phyloP scores from a whole-genome alignment of 2,329 filamentous ascomycete genomes.

The Alternaria gaisen region DNA sequence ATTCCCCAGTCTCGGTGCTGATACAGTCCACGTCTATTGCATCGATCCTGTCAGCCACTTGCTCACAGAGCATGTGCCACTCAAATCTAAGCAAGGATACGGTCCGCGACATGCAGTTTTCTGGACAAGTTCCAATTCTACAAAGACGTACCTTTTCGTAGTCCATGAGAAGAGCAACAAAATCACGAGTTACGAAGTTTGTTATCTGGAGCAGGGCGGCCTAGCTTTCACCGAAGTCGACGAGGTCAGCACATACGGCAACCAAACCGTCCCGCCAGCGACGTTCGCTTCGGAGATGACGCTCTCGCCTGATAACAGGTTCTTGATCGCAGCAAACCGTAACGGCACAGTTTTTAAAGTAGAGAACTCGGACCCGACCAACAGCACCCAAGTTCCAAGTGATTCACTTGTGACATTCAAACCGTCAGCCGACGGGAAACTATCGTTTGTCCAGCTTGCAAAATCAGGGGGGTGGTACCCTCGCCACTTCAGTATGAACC shows the following conservation, averaged over 20 bases:
- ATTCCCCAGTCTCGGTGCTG: conserved; percentile 72
- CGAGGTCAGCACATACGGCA: conserved; percentile 54
- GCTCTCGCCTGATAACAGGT: conserved; percentile 64
- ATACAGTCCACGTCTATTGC: conserved; percentile 67
- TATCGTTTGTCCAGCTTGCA: conserved; percentile 66
- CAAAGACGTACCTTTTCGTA: conserved; percentile 63
- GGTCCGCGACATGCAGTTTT: conserved; percentile 75
- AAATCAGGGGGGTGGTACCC: conserved; percentile 72
- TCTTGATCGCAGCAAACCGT: conserved; percentile 74
- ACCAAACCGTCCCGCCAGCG: conserved; percentile 48
- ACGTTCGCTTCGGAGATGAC: conserved; percentile 61
- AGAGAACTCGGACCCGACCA: conserved; percentile 56
- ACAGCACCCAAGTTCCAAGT: conserved; percentile 46
- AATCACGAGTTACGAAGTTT: conserved; percentile 65
- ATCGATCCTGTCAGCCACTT: conserved; percentile 57
- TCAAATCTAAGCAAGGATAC: conserved; percentile 60
- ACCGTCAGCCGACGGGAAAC: conserved; percentile 58
- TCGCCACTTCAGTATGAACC: conserved; percentile 73
- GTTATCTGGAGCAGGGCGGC: conserved; percentile 55
- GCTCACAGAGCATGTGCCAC: conserved; percentile 57
- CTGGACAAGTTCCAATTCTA: conserved; percentile 40
- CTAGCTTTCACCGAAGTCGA: conserved; percentile 59
- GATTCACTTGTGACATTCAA: conserved; percentile 68
- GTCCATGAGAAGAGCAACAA: conserved; percentile 68
- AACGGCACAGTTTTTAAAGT: conserved; percentile 64